Percentiles rank a stretch among this genome's conserved stretches.
phyloP scores from a whole-genome alignment of 768 basidiomycete genomes.

The Boletus patriciae region DNA sequence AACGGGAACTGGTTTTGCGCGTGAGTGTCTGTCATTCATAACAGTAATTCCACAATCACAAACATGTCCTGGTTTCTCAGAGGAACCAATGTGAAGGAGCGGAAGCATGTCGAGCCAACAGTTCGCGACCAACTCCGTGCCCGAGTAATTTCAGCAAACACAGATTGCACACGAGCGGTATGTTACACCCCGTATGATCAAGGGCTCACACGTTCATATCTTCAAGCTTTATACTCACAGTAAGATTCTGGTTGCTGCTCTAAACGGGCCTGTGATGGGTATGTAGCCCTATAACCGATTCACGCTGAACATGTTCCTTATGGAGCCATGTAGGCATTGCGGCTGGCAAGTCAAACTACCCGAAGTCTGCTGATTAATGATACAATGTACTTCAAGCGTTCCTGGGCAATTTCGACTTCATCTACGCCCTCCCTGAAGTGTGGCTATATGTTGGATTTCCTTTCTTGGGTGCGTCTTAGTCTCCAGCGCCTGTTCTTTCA shows the following conservation, averaged over 20 bases:
- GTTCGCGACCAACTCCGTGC: constrained; percentile 49
- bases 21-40: constrained; percentile 40
- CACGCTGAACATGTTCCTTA: constrained; percentile 5
- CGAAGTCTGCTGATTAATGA: not conserved
- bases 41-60: not conserved
- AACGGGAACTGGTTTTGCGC: constrained; percentile 74
- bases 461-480: constrained; percentile 47
- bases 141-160: constrained; percentile 50
- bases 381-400: constrained; percentile 43
- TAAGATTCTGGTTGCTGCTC: constrained; percentile 67
- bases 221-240: constrained; percentile 63
- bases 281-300: not conserved
- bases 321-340: constrained; percentile 50
- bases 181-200: constrained; percentile 15
- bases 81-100: constrained; percentile 55
- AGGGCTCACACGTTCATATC: not conserved
- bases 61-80: constrained; percentile 32
- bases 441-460: constrained; percentile 71
- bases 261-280: constrained; percentile 81
- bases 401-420: constrained; percentile 74
- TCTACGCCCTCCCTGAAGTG: constrained; percentile 59
- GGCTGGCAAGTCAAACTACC: constrained; percentile 43
- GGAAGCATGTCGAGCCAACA: constrained; percentile 16
- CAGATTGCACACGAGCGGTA: constrained; percentile 67
- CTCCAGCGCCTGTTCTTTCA: not conserved